Percentiles rank a stretch among this genome's conserved stretches.
Conservation (phyloP, 2,329 filamentous ascomycete genomes). For the Xylaria sp. region DNA sequence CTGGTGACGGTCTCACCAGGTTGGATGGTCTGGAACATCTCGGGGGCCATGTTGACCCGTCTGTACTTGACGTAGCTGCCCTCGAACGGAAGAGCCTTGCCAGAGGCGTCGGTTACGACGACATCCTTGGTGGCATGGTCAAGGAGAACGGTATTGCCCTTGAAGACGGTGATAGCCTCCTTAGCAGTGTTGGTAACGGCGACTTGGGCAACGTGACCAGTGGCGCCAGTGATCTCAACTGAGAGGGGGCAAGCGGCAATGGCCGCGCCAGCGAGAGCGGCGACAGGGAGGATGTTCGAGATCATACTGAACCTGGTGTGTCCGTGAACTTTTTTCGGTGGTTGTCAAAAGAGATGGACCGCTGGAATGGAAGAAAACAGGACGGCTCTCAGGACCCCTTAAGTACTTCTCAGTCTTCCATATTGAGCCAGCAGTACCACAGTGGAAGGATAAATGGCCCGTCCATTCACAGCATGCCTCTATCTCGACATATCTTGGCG, state of each 20-base stretch:
- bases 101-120: constrained; percentile 34
- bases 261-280: constrained; percentile 38
- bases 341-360: constrained; percentile 17
- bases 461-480: constrained; percentile 29
- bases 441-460: constrained; percentile 25
- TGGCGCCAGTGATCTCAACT: constrained; percentile 37
- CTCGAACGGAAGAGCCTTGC: constrained; percentile 37
- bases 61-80: constrained; percentile 39
- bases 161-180: constrained; percentile 40
- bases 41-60: constrained; percentile 28
- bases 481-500: constrained; percentile 33
- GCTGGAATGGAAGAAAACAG: constrained; percentile 1
- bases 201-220: constrained; percentile 35
- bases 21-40: constrained; percentile 41
- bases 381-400: constrained; percentile 16
- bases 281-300: constrained; percentile 39
- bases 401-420: constrained; percentile 28
- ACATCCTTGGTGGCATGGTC: constrained; percentile 41
- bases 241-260: constrained; percentile 41
- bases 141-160: constrained; percentile 39
- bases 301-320: constrained; percentile 34
- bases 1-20: constrained; percentile 38
- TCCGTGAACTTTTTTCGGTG: constrained; percentile 15
- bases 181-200: constrained; percentile 39
- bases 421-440: constrained; percentile 10